Conservation (phyloP, 805 yeast species). For the Pichia kluyveri region DNA sequence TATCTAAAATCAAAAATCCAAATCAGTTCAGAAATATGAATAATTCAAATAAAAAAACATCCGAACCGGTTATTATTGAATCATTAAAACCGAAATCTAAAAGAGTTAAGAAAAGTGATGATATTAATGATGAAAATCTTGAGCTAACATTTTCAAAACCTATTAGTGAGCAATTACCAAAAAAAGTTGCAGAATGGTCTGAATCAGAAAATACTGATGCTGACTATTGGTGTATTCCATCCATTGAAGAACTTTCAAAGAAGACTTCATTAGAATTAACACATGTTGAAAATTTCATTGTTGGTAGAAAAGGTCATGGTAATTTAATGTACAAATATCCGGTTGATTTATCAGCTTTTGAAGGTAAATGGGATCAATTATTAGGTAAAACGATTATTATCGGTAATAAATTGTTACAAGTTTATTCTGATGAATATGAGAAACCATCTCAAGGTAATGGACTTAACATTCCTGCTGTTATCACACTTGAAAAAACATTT, state of each 20-base stretch:
- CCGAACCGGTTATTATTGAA: background rate
- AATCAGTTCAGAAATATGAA: too few relatives aligned
- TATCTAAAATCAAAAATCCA: slow-evolving; percentile 7
- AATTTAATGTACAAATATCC: slow-evolving; percentile 57
- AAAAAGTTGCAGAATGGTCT: background rate
- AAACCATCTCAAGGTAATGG: slow-evolving; percentile 63
- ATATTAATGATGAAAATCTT: too few relatives aligned
- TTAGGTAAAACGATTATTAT: slow-evolving; percentile 39
- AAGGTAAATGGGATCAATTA: slow-evolving; percentile 29
- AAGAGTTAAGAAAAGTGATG: background rate
- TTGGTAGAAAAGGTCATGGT: slow-evolving; percentile 63
- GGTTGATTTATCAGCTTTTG: slow-evolving; percentile 56
- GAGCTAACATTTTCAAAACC: slow-evolving; percentile 3
- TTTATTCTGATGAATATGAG: slow-evolving; percentile 43
- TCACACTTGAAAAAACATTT: slow-evolving; percentile 52
- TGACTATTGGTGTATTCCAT: slow-evolving; percentile 71
- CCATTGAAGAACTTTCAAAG: slow-evolving; percentile 38
- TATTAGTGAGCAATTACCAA: slow-evolving; percentile 1
- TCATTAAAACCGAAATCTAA: background rate
- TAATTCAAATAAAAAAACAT: too few relatives aligned
- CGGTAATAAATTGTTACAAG: slow-evolving; percentile 44
- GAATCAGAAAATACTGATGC: background rate
- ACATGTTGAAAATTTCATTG: slow-evolving; percentile 51
- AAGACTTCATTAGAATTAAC: slow-evolving; percentile 40
- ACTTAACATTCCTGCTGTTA: slow-evolving; percentile 67